phyloP scores from a whole-genome alignment of 768 basidiomycete species.

The Macrolepiota albuminosa region DNA sequence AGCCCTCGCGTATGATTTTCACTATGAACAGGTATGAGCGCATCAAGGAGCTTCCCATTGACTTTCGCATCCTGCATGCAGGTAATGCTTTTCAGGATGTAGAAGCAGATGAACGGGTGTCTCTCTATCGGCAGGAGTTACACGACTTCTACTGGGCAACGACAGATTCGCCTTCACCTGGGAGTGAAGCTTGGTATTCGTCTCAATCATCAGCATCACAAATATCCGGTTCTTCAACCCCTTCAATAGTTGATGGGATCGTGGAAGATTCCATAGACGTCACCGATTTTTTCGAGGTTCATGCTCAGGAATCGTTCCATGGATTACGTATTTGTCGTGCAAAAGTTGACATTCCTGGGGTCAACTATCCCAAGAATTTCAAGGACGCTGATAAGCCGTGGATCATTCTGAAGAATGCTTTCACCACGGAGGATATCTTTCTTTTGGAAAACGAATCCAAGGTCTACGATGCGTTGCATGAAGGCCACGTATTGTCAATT shows the following conservation, averaged over 20 bases:
- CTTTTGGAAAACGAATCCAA: neutral
- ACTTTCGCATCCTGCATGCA: neutral
- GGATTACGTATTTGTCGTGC: neutral
- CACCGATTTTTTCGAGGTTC: neutral
- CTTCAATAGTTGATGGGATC: neutral
- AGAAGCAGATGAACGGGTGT: neutral
- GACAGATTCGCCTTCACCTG: neutral
- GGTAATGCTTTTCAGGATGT: neutral
- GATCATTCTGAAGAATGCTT: neutral
- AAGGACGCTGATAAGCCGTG: neutral
- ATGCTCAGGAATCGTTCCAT: neutral
- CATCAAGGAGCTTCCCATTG: neutral
- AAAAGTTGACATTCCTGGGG: neutral
- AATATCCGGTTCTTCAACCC: neutral
- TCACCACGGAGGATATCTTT: neutral
- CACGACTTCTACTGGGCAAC: neutral
- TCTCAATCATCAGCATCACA: neutral
- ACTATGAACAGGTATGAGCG: neutral
- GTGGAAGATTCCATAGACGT: neutral
- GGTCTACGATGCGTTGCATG: neutral
- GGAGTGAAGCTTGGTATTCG: neutral
- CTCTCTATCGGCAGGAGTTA: neutral
- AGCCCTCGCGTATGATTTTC: neutral
- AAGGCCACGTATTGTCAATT: neutral
- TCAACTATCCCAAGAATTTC: neutral